phyloP scores from a whole-genome alignment of 176 grass and related monocot genomes.

The Oryza longistaminata region DNA sequence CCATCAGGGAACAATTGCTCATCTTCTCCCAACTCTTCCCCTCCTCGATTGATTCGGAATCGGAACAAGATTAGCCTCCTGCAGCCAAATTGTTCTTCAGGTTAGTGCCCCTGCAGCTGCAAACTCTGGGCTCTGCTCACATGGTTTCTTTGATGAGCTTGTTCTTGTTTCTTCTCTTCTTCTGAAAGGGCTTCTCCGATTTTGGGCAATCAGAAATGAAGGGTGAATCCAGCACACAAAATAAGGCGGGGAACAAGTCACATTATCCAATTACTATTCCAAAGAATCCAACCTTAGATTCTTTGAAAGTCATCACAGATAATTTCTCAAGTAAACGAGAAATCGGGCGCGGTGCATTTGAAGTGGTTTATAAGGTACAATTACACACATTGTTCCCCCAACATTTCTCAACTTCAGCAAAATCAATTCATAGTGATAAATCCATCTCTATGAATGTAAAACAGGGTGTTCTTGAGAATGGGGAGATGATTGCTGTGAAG shows the following conservation, averaged over 20 bases:
- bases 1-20: too few species aligned
- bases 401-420: not conserved
- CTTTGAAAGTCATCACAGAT: not conserved
- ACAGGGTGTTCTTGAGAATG: conserved; percentile 23
- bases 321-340: conserved; percentile 24
- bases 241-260: not conserved
- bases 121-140: too few species aligned
- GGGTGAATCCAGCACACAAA: not conserved
- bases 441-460: not conserved
- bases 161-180: too few species aligned
- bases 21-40: too few species aligned
- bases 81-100: too few species aligned
- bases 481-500: conserved; percentile 31
- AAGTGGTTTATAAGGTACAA: conserved; percentile 25
- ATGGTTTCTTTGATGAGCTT: too few species aligned
- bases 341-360: conserved; percentile 14
- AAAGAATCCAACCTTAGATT: not conserved
- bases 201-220: not conserved
- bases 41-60: too few species aligned
- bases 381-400: not conserved
- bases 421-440: too few species aligned
- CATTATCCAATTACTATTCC: not conserved
- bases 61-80: too few species aligned
- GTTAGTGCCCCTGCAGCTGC: too few species aligned
- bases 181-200: too few species aligned